Base-by-base conservation (phyloP, 805 yeast genomes). In the Wickerhamomyces rabaulensis region DNA sequence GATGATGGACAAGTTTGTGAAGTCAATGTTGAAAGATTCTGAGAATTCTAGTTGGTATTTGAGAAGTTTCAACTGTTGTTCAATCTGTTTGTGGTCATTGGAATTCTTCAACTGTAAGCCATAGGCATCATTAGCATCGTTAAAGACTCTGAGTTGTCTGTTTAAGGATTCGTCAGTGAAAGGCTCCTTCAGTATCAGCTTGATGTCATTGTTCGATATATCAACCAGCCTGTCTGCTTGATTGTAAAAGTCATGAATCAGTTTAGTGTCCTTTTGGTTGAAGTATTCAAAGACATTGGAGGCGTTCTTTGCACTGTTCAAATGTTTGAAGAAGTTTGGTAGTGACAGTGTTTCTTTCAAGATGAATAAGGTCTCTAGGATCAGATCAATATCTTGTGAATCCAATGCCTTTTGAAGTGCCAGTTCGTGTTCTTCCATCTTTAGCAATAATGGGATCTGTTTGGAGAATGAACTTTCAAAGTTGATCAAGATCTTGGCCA, bases 401-500 rank as follows among this genome's bases (percentile, higher is more conserved):
- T 57, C 62, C 39, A 84, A 76, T 0, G 92, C 78, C 54, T 84
- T 86, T 39, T 74, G 61, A 36, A 90, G 62, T 0, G 96, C 96
- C 40, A 78, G 61, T 46, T 79, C 85, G 39, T 79, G 71, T 55
- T 87, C 90, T 40, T 86, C 89, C 73, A 87, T 82, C 20, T 78
- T 80, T 21, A 89, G 61, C 33, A 88, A 71, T 42, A 84, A 69
- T 10, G 80, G 76, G 1, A 89, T 76, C 51, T 84, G 86, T 47
- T 77, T 74, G 7, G 72, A 68, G 1, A 84, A 74, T 13, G 68
- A 57, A 1, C 55, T 83, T 58, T 94, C 98, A 48, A 80, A 64
- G 42, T 80, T 75, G 12, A 87, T 71, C n/a, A 94, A 63, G 39
- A 75, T 68, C 45, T 83, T 78, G 33, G 96, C 84, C 20, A 94